These are phyloP conservation scores for Lachnellula subtilissima DNA, from an alignment of 2,329 filamentous ascomycete genomes.

Conservation along the genomic window DNA sequence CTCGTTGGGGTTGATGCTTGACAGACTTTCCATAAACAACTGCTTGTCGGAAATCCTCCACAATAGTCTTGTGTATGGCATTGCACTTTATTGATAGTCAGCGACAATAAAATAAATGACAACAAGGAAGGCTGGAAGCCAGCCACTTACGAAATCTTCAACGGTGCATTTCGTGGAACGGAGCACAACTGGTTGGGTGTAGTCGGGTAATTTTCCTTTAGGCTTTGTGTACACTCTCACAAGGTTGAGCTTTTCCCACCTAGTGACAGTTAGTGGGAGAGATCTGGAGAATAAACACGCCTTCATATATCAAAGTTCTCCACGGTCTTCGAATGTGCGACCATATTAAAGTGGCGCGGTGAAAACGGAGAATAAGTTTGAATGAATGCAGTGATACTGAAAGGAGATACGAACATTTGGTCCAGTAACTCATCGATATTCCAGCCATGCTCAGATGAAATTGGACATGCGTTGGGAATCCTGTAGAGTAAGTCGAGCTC, in stretches of 20 bases:
- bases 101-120: neutral
- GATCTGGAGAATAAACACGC: neutral
- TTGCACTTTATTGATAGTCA: conserved; percentile 66
- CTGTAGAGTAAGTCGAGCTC: conserved; percentile 94
- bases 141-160: conserved; percentile 83
- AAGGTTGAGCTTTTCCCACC: conserved; percentile 91
- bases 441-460: conserved; percentile 97
- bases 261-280: conserved; percentile 28
- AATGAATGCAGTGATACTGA: conserved; percentile 3
- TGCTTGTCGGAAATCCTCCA: conserved; percentile 91
- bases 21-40: conserved; percentile 97
- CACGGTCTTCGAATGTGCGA: neutral
- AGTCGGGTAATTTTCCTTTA: conserved; percentile 91
- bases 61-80: conserved; percentile 90
- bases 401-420: conserved; percentile 61
- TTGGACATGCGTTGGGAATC: conserved; percentile 94
- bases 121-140: neutral
- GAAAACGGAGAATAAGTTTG: neutral
- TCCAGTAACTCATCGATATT: conserved; percentile 96
- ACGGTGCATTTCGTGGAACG: conserved; percentile 78
- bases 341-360: neutral
- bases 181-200: conserved; percentile 84
- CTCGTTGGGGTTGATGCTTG: conserved; percentile 96
- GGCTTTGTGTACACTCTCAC: conserved; percentile 96
- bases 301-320: conserved; percentile 2